A percentile compares a stretch with the other conserved stretches of the same genome.
Evolutionary conservation across 257 asterid genomes (phyloP).

Genomic region (Linaria vulgaris): DNA sequence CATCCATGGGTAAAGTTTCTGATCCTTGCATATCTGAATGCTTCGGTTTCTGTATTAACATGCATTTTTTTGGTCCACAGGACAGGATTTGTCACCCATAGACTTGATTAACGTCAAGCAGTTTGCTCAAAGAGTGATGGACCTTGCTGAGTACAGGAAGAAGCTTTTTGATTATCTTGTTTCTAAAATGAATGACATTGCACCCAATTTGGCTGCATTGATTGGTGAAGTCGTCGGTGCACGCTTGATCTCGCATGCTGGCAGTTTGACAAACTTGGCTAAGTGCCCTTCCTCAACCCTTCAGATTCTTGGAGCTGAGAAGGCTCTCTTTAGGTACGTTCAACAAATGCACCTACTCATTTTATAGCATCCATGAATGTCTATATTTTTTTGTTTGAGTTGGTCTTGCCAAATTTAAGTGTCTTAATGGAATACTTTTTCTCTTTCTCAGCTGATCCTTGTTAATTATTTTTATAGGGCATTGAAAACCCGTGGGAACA

Average conservation of each 20-base stretch:
- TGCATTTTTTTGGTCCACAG: conserved; percentile 37
- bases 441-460: too few species aligned
- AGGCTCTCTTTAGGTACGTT: conserved; percentile 83
- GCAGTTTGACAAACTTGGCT: conserved; percentile 91
- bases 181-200: conserved; percentile 86
- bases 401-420: too few species aligned
- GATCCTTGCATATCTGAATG: neutral
- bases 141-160: conserved; percentile 88
- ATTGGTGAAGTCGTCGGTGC: conserved; percentile 98
- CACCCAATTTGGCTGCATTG: conserved; percentile 91
- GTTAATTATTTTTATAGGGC: conserved; percentile 48
- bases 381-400: too few species aligned
- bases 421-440: too few species aligned
- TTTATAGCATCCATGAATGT: too few species aligned
- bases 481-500: conserved; percentile 84
- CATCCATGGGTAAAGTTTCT: conserved; percentile 77
- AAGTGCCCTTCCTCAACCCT: conserved; percentile 95
- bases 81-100: conserved; percentile 80
- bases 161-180: conserved; percentile 83
- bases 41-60: conserved; percentile 13
- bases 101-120: conserved; percentile 86
- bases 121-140: conserved; percentile 90
- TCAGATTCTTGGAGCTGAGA: conserved; percentile 96
- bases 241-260: conserved; percentile 94
- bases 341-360: neutral